Evolutionary conservation across 2,329 filamentous ascomycete species (phyloP).

Genomic region (Colletotrichum magnum): DNA sequence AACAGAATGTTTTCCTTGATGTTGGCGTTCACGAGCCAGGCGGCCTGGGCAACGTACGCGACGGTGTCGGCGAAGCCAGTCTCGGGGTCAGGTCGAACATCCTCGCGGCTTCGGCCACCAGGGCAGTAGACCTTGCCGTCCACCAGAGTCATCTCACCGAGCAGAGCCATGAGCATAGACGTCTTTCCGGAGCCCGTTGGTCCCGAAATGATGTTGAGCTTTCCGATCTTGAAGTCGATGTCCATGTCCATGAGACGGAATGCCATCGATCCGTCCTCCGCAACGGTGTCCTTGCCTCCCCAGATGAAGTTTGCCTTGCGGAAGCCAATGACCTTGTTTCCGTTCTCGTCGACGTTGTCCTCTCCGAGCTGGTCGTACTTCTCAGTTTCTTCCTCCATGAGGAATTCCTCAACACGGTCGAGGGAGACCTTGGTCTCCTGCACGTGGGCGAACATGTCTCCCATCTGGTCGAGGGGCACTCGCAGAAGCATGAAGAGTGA

Average conservation of each 20-base stretch:
- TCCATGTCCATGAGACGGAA: constrained; percentile 89
- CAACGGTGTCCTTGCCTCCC: constrained; percentile 78
- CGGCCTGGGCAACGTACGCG: constrained; percentile 96
- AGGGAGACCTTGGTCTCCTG: constrained; percentile 98
- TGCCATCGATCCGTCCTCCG: constrained; percentile 76
- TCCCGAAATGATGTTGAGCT: constrained; percentile 93
- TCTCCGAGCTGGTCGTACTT: constrained; percentile 89
- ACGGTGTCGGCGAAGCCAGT: constrained; percentile 92
- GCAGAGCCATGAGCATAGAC: constrained; percentile 92
- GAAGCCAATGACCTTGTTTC: constrained; percentile 85
- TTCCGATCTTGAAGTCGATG: constrained; percentile 85
- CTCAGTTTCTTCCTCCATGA: constrained; percentile 94
- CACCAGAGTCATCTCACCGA: constrained; percentile 94
- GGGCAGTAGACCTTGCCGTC: constrained; percentile 87
- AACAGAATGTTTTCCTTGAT: constrained; percentile 98
- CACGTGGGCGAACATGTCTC: constrained; percentile 98
- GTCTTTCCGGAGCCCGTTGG: constrained; percentile 97
- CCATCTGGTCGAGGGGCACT: constrained; percentile 93
- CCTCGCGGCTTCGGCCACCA: constrained; percentile 87
- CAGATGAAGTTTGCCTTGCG: constrained; percentile 89
- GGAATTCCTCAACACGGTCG: constrained; percentile 94
- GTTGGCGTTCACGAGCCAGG: constrained; percentile 96
- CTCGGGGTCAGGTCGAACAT: constrained; percentile 83
- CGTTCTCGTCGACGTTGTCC: constrained; percentile 77
- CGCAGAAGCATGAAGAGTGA: constrained; percentile 95